phyloP scores from a whole-genome alignment of 331 rosid species.

The Acacia pycnantha region DNA sequence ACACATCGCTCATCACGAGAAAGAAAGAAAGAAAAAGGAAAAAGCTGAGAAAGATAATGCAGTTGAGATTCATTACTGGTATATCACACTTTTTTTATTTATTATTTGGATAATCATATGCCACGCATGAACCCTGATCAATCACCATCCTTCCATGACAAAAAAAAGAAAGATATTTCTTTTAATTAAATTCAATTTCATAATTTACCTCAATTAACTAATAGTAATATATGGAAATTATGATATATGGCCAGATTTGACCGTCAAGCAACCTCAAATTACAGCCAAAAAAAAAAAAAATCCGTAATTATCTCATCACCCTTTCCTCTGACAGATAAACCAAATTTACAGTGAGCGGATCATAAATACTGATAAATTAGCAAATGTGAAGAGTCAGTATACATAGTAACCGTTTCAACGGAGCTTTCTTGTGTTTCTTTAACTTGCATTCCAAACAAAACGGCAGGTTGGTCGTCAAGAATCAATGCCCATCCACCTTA shows the following conservation, averaged over 20 bases:
- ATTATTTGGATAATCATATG: background rate
- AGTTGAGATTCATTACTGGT: background rate
- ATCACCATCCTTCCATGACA: background rate
- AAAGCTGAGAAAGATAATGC: background rate
- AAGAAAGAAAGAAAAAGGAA: background rate
- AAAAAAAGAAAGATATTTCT: background rate
- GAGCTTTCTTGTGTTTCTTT: background rate
- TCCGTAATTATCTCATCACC: too few species aligned
- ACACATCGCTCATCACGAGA: background rate
- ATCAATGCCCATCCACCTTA: background rate
- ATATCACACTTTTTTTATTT: background rate
- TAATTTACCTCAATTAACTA: background rate
- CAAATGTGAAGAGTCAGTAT: background rate
- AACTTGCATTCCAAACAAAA: conserved; percentile 1
- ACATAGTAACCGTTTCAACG: background rate
- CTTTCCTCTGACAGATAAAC: background rate
- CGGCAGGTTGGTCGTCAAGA: background rate
- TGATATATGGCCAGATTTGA: too few species aligned
- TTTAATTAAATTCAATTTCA: background rate
- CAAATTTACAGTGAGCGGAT: background rate
- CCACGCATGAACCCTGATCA: background rate
- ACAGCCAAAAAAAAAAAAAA: too few species aligned
- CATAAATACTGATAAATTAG: background rate
- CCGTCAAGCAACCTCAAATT: too few species aligned
- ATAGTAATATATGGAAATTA: background rate